Evolutionary conservation across 1,284 basidiomycete species (phyloP).

Genomic region (Porphyrellus sp.): DNA sequence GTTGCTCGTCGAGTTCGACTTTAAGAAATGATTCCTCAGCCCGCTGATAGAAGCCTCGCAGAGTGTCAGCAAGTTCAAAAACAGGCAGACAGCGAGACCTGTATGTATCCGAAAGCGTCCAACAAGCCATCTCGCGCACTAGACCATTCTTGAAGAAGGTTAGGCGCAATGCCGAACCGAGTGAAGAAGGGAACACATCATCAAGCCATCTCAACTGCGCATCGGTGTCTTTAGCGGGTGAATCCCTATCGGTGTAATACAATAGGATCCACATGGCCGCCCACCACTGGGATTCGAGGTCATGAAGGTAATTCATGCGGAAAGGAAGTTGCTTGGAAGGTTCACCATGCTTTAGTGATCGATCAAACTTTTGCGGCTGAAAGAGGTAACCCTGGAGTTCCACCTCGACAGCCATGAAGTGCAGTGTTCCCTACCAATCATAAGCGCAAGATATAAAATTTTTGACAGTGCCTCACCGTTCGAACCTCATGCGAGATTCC

Average conservation of each 20-base stretch:
- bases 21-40: too few species aligned
- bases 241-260: not conserved
- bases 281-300: slow-evolving; percentile 16
- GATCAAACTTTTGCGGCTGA: not conserved
- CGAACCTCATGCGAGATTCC: not conserved
- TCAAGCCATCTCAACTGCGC: too few species aligned
- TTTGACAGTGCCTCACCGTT: slow-evolving; percentile 2
- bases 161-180: too few species aligned
- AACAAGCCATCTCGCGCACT: too few species aligned
- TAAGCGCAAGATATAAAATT: not conserved
- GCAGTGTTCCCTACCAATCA: slow-evolving; percentile 6
- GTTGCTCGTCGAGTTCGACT: too few species aligned
- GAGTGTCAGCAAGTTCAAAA: too few species aligned
- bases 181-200: too few species aligned
- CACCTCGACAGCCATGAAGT: slow-evolving; percentile 18
- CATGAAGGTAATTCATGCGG: slow-evolving; percentile 8
- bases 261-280: slow-evolving; percentile 1
- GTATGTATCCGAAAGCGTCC: too few species aligned
- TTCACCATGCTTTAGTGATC: not conserved
- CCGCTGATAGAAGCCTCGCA: too few species aligned
- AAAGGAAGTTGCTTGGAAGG: not conserved
- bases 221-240: not conserved
- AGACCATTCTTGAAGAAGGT: too few species aligned
- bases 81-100: too few species aligned
- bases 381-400: not conserved